These are phyloP conservation scores for Oldenlandia corymbosa DNA, from an alignment of 257 asterid species.

Conservation along the genomic window DNA sequence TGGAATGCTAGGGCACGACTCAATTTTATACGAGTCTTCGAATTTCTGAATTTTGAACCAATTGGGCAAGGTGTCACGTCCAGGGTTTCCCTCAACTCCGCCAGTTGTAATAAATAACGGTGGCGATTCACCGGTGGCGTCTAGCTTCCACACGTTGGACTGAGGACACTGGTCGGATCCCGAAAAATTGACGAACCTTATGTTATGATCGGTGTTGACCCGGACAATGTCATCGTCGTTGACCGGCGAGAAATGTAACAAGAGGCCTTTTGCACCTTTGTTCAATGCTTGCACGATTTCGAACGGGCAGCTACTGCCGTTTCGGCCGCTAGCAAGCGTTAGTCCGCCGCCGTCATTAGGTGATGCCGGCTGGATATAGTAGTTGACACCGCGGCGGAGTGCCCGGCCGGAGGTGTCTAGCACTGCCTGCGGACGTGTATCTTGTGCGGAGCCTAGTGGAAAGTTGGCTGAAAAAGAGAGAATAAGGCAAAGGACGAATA, in stretches of 20 bases:
- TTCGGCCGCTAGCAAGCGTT: neutral
- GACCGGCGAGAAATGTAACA: neutral
- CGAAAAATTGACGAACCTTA: neutral
- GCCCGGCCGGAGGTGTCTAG: neutral
- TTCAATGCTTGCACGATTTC: neutral
- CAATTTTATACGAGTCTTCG: constrained; percentile 2
- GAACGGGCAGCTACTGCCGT: constrained; percentile 1
- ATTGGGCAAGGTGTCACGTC: neutral
- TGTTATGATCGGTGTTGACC: neutral
- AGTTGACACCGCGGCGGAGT: neutral
- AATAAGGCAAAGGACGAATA: neutral
- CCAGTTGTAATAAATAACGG: neutral
- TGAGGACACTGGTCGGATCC: neutral
- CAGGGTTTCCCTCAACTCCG: constrained; percentile 11
- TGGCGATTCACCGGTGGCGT: neutral
- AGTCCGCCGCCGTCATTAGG: neutral
- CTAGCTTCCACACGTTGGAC: constrained; percentile 1
- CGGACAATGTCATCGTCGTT: neutral
- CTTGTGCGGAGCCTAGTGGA: neutral
- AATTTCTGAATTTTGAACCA: constrained; percentile 9
- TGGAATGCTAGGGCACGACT: neutral
- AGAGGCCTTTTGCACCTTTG: neutral
- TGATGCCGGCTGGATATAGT: neutral
- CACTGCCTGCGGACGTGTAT: neutral
- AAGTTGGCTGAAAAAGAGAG: neutral